Base-by-base conservation (phyloP, 2,329 filamentous ascomycete genomes). In the Xylariaceae sp. region DNA sequence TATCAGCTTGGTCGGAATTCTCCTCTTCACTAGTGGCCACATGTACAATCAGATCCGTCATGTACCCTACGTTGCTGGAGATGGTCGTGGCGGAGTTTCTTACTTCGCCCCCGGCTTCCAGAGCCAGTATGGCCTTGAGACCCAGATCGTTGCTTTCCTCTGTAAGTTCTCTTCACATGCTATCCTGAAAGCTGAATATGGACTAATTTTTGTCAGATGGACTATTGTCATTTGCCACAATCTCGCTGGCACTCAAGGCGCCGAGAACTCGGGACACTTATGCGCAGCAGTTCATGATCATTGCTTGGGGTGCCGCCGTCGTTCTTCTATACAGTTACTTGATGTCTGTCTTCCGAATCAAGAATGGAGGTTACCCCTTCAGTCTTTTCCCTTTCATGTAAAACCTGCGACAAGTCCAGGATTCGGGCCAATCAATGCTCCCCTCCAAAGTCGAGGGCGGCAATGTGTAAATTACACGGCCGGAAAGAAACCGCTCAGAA, bases 1-100 rank as follows among this genome's bases (percentile, higher is more conserved):
- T 19, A 69, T 94, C 60, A 95, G 87, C 67, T 73, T 98, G 56
- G 90, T 97, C 60, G 76, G 83, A 12, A 91, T 98, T 52, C 79
- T 98, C 34, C 75, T 96, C 47, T 98, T 97, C 71, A 96, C 86
- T 37, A 93, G 87, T 58, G 94, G 93, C 32, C 91, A 97, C 70
- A 98, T 98, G 94, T 98, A 94, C 78, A 98, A 97, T 68, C 91
- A 96, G 64, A 98, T 98, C 63, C 82, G 94, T 58, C 92, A 93
- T 66, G 88, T 94, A 3, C 93, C 93, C 3, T 98, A 98, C 59
- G 89, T 97, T 23, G 77, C 83, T 34, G 87, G 86, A 34, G 83
- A 97, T 64, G 88, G 89, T 29, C 82, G 79, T 44, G 93, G 93
- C 16, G 90, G 90, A 5, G 80, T 98, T 51, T 87, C 71, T 62